Evolutionary conservation across 1,139 yeast genomes (phyloP).

Genomic region (Candida gigantensis): DNA sequence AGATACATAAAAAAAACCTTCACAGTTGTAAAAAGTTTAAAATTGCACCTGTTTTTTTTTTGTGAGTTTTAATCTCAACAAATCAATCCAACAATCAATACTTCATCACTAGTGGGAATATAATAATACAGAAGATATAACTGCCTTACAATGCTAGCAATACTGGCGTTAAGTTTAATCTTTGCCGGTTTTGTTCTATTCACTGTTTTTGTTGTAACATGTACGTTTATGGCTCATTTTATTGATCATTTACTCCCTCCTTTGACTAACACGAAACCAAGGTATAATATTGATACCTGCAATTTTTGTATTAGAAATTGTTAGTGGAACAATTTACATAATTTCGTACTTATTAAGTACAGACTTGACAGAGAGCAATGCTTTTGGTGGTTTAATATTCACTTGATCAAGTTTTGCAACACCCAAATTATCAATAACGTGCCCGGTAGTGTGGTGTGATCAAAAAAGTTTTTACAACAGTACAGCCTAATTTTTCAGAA

Average conservation of each 20-base stretch:
- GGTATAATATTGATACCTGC: constrained; percentile 15
- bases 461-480: background rate
- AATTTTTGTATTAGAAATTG: constrained; percentile 14
- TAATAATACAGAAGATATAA: no score
- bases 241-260: no score
- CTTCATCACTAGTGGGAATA: no score
- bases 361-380: constrained; percentile 8
- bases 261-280: constrained; percentile 5
- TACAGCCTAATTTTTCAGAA: background rate
- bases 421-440: no score
- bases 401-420: constrained; percentile 1
- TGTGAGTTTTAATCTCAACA: no score
- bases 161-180: constrained; percentile 20
- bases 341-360: constrained; percentile 10
- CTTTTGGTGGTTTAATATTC: constrained; percentile 12
- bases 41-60: no score
- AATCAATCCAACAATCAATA: no score
- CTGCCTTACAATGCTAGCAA: constrained; percentile 24
- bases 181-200: constrained; percentile 14
- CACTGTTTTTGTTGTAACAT: constrained; percentile 15
- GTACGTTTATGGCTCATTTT: no score
- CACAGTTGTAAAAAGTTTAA: no score
- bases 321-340: constrained; percentile 12
- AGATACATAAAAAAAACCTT: no score
- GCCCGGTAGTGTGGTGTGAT: background rate